Evolutionary conservation across 441 rosid species (phyloP).

Genomic region (Erodium texanum): DNA sequence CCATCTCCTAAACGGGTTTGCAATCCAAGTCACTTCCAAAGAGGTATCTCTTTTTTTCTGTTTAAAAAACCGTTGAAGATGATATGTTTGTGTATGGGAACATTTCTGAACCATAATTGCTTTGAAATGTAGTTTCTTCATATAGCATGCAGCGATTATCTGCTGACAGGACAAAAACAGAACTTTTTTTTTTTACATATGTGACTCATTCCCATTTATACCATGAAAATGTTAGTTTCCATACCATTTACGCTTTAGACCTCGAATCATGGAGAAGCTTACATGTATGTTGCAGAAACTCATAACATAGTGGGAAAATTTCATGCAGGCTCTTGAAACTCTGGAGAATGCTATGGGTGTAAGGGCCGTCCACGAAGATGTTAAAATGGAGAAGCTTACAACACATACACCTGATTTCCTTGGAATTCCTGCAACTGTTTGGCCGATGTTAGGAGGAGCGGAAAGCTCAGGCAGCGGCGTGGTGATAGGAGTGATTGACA

Average conservation of each 20-base stretch:
- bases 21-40: constrained; percentile 33
- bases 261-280: too few species aligned
- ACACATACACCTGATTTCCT: constrained; percentile 42
- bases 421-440: constrained; percentile 33
- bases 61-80: too few species aligned
- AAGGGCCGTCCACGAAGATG: constrained; percentile 35
- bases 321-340: constrained; percentile 23
- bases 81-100: too few species aligned
- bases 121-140: not conserved
- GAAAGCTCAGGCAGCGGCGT: constrained; percentile 36
- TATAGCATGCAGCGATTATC: not conserved
- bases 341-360: constrained; percentile 32
- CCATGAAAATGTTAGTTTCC: not conserved
- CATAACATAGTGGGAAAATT: not conserved
- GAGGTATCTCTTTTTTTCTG: constrained; percentile 21
- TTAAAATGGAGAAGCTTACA: constrained; percentile 41
- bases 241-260: too few species aligned
- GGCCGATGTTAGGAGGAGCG: constrained; percentile 42
- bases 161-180: not conserved
- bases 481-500: constrained; percentile 41
- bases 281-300: too few species aligned
- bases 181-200: not conserved
- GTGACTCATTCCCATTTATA: not conserved
- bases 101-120: not conserved
- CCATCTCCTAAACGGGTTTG: constrained; percentile 44